These are phyloP conservation scores for Lachnellula cervina DNA, from an alignment of 2,329 filamentous ascomycete species.

Conservation along the genomic window DNA sequence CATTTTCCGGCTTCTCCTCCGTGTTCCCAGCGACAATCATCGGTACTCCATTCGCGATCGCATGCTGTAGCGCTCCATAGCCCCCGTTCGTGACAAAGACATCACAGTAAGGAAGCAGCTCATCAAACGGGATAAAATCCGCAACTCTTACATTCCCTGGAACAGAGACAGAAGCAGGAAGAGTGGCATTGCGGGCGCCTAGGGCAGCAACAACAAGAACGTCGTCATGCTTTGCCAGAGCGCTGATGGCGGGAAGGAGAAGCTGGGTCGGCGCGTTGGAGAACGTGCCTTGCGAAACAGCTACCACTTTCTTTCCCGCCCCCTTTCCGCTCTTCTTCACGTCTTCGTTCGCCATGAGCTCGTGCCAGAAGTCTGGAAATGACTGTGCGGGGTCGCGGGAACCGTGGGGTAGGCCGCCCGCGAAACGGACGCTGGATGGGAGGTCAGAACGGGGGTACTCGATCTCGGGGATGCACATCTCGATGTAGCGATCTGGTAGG, in stretches of 20 bases:
- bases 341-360: conserved; percentile 34
- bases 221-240: conserved; percentile 29
- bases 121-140: conserved; percentile 34
- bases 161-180: conserved; percentile 26
- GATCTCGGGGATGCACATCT: conserved; percentile 32
- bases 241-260: conserved; percentile 33
- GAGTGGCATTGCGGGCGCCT: conserved; percentile 18
- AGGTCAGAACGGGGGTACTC: conserved; percentile 34
- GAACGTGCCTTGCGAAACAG: conserved; percentile 35
- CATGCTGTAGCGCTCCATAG: conserved; percentile 33
- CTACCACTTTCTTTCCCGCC: conserved; percentile 29
- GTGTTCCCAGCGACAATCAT: conserved; percentile 31
- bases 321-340: not conserved
- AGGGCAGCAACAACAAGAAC: conserved; percentile 32
- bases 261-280: conserved; percentile 28
- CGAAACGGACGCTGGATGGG: conserved; percentile 36
- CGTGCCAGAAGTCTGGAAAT: conserved; percentile 41
- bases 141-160: conserved; percentile 30
- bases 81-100: conserved; percentile 34
- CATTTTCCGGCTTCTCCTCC: conserved; percentile 33
- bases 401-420: conserved; percentile 37
- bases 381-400: conserved; percentile 22
- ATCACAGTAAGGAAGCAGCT: conserved; percentile 31
- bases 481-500: conserved; percentile 27
- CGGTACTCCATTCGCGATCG: conserved; percentile 30